These are phyloP conservation scores for Solanum rostratum DNA, from an alignment of 257 asterid genomes.

Conservation along the genomic window DNA sequence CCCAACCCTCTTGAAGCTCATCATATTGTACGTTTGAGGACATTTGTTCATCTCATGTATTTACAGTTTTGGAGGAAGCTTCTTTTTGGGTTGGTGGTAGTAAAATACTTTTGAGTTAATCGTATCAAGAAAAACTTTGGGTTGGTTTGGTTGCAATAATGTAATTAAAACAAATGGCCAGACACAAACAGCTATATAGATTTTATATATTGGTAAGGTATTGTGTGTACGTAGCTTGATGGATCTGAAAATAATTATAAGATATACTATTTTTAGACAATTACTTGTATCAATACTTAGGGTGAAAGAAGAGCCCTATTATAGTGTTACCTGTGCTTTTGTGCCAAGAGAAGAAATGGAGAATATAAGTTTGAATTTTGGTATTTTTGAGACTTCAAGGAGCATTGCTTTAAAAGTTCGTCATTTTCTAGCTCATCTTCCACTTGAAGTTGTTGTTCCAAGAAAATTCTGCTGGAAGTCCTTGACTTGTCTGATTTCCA, in stretches of 20 bases:
- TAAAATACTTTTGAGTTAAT: not conserved
- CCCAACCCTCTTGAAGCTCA: not conserved
- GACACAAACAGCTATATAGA: not conserved
- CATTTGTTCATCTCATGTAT: not conserved
- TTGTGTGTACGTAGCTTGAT: not conserved
- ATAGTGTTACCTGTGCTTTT: not conserved
- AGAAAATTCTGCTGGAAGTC: not conserved
- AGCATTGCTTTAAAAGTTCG: not conserved
- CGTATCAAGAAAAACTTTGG: not conserved
- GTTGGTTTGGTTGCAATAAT: not conserved
- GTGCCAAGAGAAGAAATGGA: not conserved
- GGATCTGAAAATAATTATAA: not conserved
- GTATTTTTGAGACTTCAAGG: not conserved
- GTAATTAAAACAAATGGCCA: not conserved
- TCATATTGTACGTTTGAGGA: not conserved
- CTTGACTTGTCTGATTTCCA: not conserved
- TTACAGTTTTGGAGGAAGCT: not conserved
- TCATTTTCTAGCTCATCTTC: not conserved
- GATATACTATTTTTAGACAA: not conserved
- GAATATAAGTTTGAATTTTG: not conserved
- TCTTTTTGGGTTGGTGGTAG: not conserved
- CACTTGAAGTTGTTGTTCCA: not conserved
- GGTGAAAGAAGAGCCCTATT: not conserved
- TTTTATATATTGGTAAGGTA: not conserved
- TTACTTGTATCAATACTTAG: not conserved